phyloP scores from a whole-genome alignment of 2,329 filamentous ascomycete species.

The Botrytis squamosa region DNA sequence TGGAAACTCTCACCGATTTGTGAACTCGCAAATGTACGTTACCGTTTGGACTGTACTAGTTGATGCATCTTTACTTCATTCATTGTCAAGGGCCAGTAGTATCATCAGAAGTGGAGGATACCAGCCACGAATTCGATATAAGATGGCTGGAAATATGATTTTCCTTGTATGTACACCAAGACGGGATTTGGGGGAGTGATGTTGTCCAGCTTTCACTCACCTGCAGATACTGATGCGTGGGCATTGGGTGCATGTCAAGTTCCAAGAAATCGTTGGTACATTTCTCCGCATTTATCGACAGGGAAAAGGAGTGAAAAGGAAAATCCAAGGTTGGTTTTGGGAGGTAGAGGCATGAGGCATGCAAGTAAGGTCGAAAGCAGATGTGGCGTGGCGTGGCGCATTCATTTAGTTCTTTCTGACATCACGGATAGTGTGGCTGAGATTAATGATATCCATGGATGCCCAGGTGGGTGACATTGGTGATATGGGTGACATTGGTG shows the following conservation, averaged over 20 bases:
- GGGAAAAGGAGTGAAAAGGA: not conserved
- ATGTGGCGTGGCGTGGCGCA: not conserved
- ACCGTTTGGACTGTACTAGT: not conserved
- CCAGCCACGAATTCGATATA: slow-evolving; percentile 1
- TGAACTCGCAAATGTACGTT: not conserved
- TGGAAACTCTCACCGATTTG: not conserved
- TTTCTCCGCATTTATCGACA: not conserved
- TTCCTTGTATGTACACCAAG: not conserved
- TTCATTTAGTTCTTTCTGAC: not conserved
- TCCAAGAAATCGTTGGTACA: slow-evolving; percentile 4
- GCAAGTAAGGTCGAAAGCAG: not conserved
- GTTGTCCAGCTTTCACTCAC: slow-evolving; percentile 6
- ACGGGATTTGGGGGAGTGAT: not conserved
- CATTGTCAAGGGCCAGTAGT: not conserved
- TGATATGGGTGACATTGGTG: not conserved
- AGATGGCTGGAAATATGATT: not conserved
- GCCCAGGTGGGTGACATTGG: no score
- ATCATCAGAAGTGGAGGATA: not conserved
- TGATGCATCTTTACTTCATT: not conserved
- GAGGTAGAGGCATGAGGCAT: not conserved
- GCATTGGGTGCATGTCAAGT: not conserved
- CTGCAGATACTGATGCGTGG: not conserved
- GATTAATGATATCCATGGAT: not conserved
- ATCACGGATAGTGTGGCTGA: slow-evolving; percentile 14
- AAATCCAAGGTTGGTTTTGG: not conserved